Conservation (phyloP, 805 yeast species). For the Kodamaea sagamina region DNA sequence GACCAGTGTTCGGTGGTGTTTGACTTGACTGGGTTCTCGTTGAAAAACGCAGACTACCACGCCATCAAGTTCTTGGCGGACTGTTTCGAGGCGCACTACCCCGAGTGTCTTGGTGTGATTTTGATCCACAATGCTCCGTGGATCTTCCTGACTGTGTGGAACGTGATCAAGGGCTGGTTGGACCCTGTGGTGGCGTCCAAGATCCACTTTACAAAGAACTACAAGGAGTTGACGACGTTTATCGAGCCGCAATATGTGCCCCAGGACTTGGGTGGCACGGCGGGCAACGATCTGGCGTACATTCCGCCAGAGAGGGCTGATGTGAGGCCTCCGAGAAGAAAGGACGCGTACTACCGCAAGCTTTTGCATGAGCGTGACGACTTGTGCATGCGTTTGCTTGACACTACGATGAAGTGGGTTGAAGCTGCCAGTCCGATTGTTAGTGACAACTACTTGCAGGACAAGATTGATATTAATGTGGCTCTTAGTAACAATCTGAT, state of each 20-base stretch:
- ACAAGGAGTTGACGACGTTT: conserved; percentile 64
- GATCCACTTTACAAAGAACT: conserved; percentile 75
- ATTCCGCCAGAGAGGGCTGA: conserved; percentile 64
- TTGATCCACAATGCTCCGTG: conserved; percentile 95
- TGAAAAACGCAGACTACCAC: conserved; percentile 89
- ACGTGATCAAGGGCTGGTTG: conserved; percentile 86
- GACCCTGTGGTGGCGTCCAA: conserved; percentile 96
- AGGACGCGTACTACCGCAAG: conserved; percentile 42
- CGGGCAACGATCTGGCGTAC: conserved; percentile 56
- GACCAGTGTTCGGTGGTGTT: conserved; percentile 84
- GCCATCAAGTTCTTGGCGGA: conserved; percentile 88
- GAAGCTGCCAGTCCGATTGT: conserved; percentile 56
- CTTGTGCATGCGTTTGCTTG: conserved; percentile 55
- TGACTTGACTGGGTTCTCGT: conserved; percentile 82
- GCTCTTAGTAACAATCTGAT: conserved; percentile 64
- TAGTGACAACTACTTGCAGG: conserved; percentile 50
- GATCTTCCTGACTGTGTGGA: conserved; percentile 96
- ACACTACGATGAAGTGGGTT: conserved; percentile 75
- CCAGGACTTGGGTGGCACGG: conserved; percentile 72
- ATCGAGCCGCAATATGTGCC: conserved; percentile 66
- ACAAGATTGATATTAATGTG: conserved; percentile 54
- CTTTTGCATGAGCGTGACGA: conserved; percentile 55
- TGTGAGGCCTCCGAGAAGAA: conserved; percentile 36
- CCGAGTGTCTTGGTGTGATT: conserved; percentile 84
- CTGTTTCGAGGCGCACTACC: conserved; percentile 94